phyloP scores from a whole-genome alignment of 768 basidiomycete species.

The Xanthoconium stramineum region DNA sequence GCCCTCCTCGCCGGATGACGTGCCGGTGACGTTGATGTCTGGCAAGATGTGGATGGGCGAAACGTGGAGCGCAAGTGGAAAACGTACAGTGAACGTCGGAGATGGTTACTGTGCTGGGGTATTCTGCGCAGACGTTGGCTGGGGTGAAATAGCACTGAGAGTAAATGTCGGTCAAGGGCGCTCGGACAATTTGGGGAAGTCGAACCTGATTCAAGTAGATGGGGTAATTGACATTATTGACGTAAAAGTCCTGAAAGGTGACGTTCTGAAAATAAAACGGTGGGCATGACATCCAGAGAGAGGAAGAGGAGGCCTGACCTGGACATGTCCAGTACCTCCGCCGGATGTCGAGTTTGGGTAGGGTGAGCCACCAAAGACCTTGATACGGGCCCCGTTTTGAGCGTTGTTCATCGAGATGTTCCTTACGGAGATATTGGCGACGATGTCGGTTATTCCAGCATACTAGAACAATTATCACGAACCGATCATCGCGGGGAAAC shows the following conservation, averaged over 20 bases:
- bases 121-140: conserved; percentile 35
- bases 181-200: neutral
- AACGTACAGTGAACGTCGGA: conserved; percentile 42
- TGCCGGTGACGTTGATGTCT: conserved; percentile 42
- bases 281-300: neutral
- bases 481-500: neutral
- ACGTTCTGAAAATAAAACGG: conserved; percentile 12
- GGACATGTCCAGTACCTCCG: conserved; percentile 42
- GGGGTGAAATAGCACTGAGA: conserved; percentile 36
- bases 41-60: neutral
- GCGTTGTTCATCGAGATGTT: conserved; percentile 46
- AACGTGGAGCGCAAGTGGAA: neutral
- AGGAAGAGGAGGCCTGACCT: conserved; percentile 18
- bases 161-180: neutral
- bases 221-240: conserved; percentile 41
- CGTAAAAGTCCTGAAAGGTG: conserved; percentile 27
- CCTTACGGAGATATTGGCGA: conserved; percentile 40
- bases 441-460: conserved; percentile 40
- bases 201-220: conserved; percentile 38
- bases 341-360: conserved; percentile 37
- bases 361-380: conserved; percentile 46
- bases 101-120: conserved; percentile 36
- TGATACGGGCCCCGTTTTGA: conserved; percentile 49
- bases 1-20: conserved; percentile 39
- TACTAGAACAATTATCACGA: conserved; percentile 22